Evolutionary conservation across 352 stramenopile genomes (phyloP), one percentile per base, ranked within the genome.

Genomic region (Globisporangium yorkense): DNA sequence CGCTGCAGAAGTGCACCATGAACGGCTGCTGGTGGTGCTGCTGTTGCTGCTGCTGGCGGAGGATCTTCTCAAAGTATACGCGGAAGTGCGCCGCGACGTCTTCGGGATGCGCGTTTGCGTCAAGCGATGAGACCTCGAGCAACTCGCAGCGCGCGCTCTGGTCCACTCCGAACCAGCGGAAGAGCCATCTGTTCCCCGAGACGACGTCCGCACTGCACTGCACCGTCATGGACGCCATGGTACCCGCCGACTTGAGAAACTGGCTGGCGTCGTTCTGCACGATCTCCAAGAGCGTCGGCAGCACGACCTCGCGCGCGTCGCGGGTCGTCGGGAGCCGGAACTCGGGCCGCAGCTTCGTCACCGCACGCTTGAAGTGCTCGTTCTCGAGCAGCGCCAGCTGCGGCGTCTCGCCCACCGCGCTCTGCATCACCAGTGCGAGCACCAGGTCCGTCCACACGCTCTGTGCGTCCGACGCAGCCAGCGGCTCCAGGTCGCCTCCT

Each of bases 1-100:
- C 68, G n/a, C 51, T 69, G 50, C 71, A 80, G 4, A 80, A 16
- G 52, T 77, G 66, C 3, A 80, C 18, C 12, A 61, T 48, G 46
- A 53, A 66, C 7, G 44, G 21, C 1, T 31, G 40, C 31, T 53
- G 43, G 33, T 41, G 54, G 6, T 27, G 54, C 16, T 54, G 39
- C 9, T 57, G 33, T 13, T 48, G 29, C 1, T 45, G 40, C 40
- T 45, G 40, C 40, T 45, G 40, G 13, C 2, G 40, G 16, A 20
- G 40, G 40, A 45, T 45, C 40, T 16, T n/a, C 7, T 45, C 40
- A 45, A 72, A 13, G 35, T 61, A 58, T 4, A 53, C n/a, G 8
- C 46, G 27, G 10, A 73, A 47, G 13, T 58, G 52, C 20, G 46
- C 15, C 0, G 39, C 45, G 20, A 73, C 48, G 15, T 64, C 57